Conservation (phyloP, 23 red algal species). For the Gracilaria domingensis region DNA sequence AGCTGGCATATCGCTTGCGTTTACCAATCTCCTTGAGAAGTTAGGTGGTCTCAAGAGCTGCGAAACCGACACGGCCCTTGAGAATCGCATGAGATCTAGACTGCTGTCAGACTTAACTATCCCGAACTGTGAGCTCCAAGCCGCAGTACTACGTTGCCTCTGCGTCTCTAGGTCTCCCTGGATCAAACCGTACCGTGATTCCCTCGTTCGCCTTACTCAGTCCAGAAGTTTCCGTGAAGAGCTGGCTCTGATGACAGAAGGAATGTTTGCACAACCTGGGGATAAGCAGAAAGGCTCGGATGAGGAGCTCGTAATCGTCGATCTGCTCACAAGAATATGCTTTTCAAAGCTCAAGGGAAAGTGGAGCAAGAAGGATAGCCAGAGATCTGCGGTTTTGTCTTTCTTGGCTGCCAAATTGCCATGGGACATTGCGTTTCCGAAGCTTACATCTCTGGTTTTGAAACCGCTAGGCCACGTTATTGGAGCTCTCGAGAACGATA, state of each 20-base stretch:
- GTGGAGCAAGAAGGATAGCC: constrained; percentile 34
- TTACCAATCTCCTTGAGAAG: constrained; percentile 59
- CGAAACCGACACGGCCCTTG: constrained; percentile 37
- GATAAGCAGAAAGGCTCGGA: not conserved
- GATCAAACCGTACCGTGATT: constrained; percentile 69
- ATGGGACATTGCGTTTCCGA: constrained; percentile 53
- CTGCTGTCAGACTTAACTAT: constrained; percentile 53
- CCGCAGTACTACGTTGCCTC: constrained; percentile 43
- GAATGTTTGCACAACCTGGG: not conserved
- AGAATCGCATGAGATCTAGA: constrained; percentile 20
- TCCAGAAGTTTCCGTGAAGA: constrained; percentile 76
- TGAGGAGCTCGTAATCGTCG: constrained; percentile 34
- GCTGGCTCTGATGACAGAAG: constrained; percentile 48
- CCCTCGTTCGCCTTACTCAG: constrained; percentile 58
- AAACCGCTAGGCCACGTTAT: constrained; percentile 26
- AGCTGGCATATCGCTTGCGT: constrained; percentile 10
- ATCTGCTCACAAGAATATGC: constrained; percentile 73
- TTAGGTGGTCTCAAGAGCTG: constrained; percentile 60
- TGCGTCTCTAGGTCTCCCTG: constrained; percentile 36
- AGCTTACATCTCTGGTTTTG: constrained; percentile 51
- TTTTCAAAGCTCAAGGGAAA: constrained; percentile 73
- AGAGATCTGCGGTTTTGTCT: constrained; percentile 42
- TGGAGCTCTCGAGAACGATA: not conserved
- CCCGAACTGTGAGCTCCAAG: constrained; percentile 34
- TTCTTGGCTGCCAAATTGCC: constrained; percentile 68